Evolutionary conservation across 2,329 filamentous ascomycete genomes (phyloP), one percentile per base, ranked within the genome.

Genomic region (Aureobasidium musti): DNA sequence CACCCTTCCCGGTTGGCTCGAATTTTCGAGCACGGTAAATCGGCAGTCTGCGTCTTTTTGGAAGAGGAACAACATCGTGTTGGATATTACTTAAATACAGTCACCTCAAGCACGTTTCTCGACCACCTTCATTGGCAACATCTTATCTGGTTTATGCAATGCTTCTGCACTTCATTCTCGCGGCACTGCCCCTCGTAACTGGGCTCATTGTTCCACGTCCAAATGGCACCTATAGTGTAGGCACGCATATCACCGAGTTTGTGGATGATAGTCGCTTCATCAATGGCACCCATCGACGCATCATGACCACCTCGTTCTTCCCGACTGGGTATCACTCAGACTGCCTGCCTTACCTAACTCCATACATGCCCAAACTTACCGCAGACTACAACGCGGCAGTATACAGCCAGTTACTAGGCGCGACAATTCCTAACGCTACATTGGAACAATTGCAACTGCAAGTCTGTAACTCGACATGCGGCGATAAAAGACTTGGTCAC

Each of bases 221-320:
- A 52, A 52, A 52, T 30, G 49, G 49, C 5, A 52, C 49, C 13
- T 52, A 52, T 11, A 30, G 49, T 33, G 49, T 52, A 30, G 26
- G 49, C 49, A 33, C 49, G 7, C 49, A 52, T 2, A 52, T 30
- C 13, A 52, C 49, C 8, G 49, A 52, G 30, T 23, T 52, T n/a
- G 49, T 30, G 23, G 49, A 52, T 28, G 26, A 30, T 26, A 52
- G 49, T 52, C 49, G 49, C 26, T 30, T 30, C 26, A 52, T 52
- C 28, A 52, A 52, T 30, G 49, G 49, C 23, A 53, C 49, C 5
- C 28, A 53, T 35, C 49, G 49, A 13, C 49, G 49, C 28, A 33
- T 53, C 14, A 33, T 53, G 49, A 53, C 49, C 5, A 53, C 26
- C 26, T 53, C 49, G 26, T 53, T 53, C 19, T 53, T 30, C n/a